Percentiles rank a stretch among this genome's conserved stretches.
Conservation (phyloP, 257 asterid genomes). For the Primulina eburnea region DNA sequence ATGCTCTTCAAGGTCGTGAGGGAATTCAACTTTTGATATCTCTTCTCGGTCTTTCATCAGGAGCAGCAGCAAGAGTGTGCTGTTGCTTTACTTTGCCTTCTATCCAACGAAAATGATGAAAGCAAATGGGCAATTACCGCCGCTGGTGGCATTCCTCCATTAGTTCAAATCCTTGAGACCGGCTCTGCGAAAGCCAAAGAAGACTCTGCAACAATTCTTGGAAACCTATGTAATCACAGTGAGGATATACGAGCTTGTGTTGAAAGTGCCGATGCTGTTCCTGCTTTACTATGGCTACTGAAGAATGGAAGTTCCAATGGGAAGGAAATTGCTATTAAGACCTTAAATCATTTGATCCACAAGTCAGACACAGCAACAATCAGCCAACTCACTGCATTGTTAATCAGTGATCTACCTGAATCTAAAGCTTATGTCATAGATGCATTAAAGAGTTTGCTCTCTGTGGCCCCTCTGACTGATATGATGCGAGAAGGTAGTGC, state of each 20-base stretch:
- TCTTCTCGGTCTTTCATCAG: conserved; percentile 97
- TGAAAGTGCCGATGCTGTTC: conserved; percentile 99
- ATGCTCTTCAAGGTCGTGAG: conserved; percentile 97
- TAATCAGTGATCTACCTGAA: conserved; percentile 91
- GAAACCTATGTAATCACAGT: conserved; percentile 97
- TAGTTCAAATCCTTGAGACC: conserved; percentile 93
- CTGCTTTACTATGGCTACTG: conserved; percentile 92
- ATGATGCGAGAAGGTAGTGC: conserved; percentile 96
- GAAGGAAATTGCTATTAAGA: conserved; percentile 95
- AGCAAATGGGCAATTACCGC: conserved; percentile 99
- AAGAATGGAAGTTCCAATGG: conserved; percentile 95
- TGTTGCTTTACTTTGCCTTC: conserved; percentile 87
- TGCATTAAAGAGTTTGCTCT: conserved; percentile 86
- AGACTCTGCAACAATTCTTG: conserved; percentile 95
- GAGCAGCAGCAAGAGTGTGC: conserved; percentile 99
- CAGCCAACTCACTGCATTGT: conserved; percentile 94
- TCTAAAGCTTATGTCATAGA: conserved; percentile 89
- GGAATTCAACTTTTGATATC: conserved; percentile 96
- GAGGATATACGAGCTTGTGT: conserved; percentile 99
- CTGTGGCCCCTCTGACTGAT: conserved; percentile 78
- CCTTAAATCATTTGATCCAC: conserved; percentile 96
- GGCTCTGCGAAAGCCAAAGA: conserved; percentile 97
- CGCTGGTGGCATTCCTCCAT: conserved; percentile 99
- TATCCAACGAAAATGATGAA: conserved; percentile 88
- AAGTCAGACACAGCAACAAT: conserved; percentile 96